These are phyloP conservation scores for Lachancea sp. DNA, from an alignment of 805 yeast genomes.

Conservation along the genomic window DNA sequence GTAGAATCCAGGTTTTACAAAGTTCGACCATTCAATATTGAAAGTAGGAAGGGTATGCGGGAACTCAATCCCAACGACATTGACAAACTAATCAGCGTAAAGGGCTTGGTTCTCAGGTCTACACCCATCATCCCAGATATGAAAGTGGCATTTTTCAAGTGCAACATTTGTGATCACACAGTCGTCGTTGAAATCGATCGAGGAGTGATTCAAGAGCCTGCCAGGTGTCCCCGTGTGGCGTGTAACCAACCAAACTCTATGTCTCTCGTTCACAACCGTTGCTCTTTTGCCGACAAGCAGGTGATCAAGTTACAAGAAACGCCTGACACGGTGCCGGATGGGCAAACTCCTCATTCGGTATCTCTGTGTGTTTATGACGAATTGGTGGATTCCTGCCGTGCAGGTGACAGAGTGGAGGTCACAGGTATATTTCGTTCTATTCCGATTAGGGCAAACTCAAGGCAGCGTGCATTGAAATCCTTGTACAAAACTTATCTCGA, in stretches of 20 bases:
- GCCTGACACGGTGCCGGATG: slow-evolving; percentile 94
- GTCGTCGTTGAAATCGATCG: slow-evolving; percentile 87
- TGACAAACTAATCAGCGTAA: slow-evolving; percentile 84
- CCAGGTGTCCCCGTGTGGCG: slow-evolving; percentile 81
- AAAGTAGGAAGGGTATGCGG: slow-evolving; percentile 72
- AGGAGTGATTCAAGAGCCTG: slow-evolving; percentile 90
- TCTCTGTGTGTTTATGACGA: slow-evolving; percentile 94
- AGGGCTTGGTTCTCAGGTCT: slow-evolving; percentile 83
- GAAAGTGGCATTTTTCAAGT: slow-evolving; percentile 94
- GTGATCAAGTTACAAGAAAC: slow-evolving; percentile 91
- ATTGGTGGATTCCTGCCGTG: slow-evolving; percentile 86
- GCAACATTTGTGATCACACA: slow-evolving; percentile 92
- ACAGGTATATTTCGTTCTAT: slow-evolving; percentile 92
- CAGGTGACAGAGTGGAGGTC: slow-evolving; percentile 94
- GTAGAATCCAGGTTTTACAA: slow-evolving; percentile 79
- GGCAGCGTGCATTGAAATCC: slow-evolving; percentile 75
- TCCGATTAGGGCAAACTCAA: slow-evolving; percentile 82
- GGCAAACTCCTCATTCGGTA: slow-evolving; percentile 96
- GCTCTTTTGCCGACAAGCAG: slow-evolving; percentile 92
- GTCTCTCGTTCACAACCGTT: slow-evolving; percentile 86
- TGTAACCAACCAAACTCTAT: slow-evolving; percentile 82
- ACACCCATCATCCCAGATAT: slow-evolving; percentile 94
- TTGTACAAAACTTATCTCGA: slow-evolving; percentile 90
- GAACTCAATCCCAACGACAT: slow-evolving; percentile 91
- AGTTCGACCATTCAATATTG: slow-evolving; percentile 83